Conservation (phyloP, 768 basidiomycete species). For the Rubroboletus pulcherrimus region DNA sequence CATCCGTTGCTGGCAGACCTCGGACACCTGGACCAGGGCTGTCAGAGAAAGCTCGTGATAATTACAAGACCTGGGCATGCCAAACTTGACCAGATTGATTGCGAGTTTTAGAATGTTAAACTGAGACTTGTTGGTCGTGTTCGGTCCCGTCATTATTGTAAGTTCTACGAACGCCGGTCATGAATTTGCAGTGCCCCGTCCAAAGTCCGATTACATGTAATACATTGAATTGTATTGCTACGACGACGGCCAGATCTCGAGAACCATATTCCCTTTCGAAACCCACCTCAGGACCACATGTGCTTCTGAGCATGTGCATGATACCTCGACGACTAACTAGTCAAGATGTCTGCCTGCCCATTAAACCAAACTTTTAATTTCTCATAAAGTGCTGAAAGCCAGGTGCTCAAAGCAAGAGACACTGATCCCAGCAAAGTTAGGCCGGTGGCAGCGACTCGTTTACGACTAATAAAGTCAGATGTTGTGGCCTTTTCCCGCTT, state of each 20-base stretch:
- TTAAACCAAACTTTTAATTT: background rate
- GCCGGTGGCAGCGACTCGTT: background rate
- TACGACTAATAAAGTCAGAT: background rate
- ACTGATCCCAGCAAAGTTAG: background rate
- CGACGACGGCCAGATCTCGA: background rate
- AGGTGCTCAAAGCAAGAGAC: background rate
- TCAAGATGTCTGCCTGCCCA: background rate
- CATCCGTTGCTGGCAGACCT: constrained; percentile 11
- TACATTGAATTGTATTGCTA: background rate
- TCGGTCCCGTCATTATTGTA: background rate
- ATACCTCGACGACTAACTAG: too few relatives aligned
- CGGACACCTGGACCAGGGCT: constrained; percentile 4
- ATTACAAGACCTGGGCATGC: background rate
- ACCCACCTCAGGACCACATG: background rate
- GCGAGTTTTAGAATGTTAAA: background rate
- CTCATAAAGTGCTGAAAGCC: background rate
- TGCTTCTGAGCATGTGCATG: background rate
- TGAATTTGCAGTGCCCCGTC: background rate
- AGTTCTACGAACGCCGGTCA: background rate
- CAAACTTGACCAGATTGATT: background rate
- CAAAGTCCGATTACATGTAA: background rate
- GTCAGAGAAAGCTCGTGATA: background rate
- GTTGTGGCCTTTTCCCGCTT: background rate
- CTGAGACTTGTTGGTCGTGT: background rate
- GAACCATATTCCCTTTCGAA: background rate